Base-by-base conservation (phyloP, 2,329 filamentous ascomycete species). In the Colletotrichum agaves region DNA sequence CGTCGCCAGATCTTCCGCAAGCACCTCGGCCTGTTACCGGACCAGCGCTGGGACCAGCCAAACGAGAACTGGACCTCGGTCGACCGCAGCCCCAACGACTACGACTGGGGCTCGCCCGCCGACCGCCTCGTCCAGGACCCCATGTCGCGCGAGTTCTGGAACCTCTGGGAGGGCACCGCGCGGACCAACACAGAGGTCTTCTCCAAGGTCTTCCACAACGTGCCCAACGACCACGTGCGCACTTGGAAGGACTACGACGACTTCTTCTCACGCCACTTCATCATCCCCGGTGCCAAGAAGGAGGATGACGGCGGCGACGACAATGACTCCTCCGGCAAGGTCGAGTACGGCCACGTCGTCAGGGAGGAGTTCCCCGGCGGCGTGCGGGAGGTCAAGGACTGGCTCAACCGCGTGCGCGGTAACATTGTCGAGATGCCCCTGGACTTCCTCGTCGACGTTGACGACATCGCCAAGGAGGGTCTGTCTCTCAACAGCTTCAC, bases 401-500 rank as follows among this genome's bases (percentile, higher is more conserved):
- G 89, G 80, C 80, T 94, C 61, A 83, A 84, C 62, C 84, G 87
- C 61, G 83, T 94, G 43, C 86, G 88, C 68, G 92, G 92, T 2
- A 92, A 86, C 8, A 79, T 94, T 50, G 91, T 98, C 7, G 93
- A 97, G 83, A 98, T 98, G 94, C 93, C 94, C 31, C 82, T 98
- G 72, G 84, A 93, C 71, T 98, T 98, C 82, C 82, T 97, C 77
- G 90, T 91, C 73, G 91, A 94, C 37, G 87, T 88, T 8, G 87
- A 93, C 74, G 94, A 98, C 77, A 90, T 98, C 77, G 95, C 94
- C 4, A 90, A 94, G 84, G 88, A 93, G 72, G 93, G 94, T 0
- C 73, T 97, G 74, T 85, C 86, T 21, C 79, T 94, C 71, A 94
- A 94, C 80, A 84, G 85, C 27, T 78, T 93, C 73, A 94, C 92